Conservation (phyloP, 192 early-diverging fungal species). For the Spinellus fusiger region DNA sequence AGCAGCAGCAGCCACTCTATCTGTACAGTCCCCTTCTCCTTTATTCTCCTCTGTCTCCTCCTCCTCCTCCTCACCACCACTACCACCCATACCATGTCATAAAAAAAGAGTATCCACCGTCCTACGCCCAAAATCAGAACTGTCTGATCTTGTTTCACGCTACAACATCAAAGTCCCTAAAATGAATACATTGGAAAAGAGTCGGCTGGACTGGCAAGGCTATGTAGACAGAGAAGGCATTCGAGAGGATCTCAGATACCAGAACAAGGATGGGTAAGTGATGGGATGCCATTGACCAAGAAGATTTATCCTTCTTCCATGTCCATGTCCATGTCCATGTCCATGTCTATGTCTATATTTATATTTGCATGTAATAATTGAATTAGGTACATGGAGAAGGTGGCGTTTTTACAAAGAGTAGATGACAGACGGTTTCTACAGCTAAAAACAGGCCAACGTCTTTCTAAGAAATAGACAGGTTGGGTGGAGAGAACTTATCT, state of each 20-base stretch:
- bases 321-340: too few species aligned
- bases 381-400: conserved; percentile 59
- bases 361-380: not conserved
- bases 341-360: too few species aligned
- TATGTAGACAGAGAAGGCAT: conserved; percentile 60
- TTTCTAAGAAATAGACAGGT: conserved; percentile 11
- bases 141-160: conserved; percentile 24
- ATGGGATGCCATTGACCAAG: too few species aligned
- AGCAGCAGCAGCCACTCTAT: not conserved
- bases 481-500: too few species aligned
- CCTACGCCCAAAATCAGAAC: conserved; percentile 27
- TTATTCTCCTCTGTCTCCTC: not conserved
- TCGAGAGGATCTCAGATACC: conserved; percentile 54
- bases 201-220: conserved; percentile 61
- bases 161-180: conserved; percentile 50
- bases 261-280: conserved; percentile 59
- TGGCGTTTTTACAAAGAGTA: conserved; percentile 57
- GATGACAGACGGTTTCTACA: conserved; percentile 53
- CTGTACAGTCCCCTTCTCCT: not conserved
- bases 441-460: conserved; percentile 34
- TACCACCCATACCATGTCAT: not conserved
- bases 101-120: conserved; percentile 8
- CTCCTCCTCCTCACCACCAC: not conserved
- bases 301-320: too few species aligned
- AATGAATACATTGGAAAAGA: conserved; percentile 65